Percentiles rank a stretch among this genome's conserved stretches.
Evolutionary conservation across 2,329 filamentous ascomycete species (phyloP).

Genomic region (Colletotrichum musicola): DNA sequence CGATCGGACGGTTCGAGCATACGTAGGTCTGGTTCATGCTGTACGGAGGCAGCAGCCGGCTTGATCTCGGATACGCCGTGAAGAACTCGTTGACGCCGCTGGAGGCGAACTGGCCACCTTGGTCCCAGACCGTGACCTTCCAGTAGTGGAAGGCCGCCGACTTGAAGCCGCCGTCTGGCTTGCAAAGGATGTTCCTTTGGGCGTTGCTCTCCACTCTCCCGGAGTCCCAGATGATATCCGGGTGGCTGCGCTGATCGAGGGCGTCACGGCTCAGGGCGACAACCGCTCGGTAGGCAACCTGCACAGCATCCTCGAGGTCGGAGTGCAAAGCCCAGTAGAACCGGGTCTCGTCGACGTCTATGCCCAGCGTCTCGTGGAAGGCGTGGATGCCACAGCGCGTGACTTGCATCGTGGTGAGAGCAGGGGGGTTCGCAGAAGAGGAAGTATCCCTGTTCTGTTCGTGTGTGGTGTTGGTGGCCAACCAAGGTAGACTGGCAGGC

Average conservation of each 20-base stretch:
- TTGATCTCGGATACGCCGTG: slow-evolving; percentile 52
- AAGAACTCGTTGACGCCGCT: slow-evolving; percentile 52
- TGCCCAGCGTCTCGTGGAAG: slow-evolving; percentile 53
- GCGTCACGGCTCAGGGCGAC: not conserved
- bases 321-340: slow-evolving; percentile 51
- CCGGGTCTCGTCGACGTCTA: slow-evolving; percentile 52
- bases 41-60: slow-evolving; percentile 51
- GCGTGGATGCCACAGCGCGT: slow-evolving; percentile 52
- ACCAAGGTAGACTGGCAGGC: not conserved
- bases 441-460: not conserved
- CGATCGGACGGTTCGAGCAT: not conserved
- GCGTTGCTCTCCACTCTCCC: slow-evolving; percentile 39
- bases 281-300: slow-evolving; percentile 47
- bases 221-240: slow-evolving; percentile 39
- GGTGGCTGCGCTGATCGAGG: not conserved
- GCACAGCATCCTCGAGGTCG: slow-evolving; percentile 45
- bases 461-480: not conserved
- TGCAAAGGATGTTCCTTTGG: slow-evolving; percentile 43
- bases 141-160: slow-evolving; percentile 53
- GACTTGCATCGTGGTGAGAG: slow-evolving; percentile 44
- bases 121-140: slow-evolving; percentile 53
- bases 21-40: slow-evolving; percentile 57
- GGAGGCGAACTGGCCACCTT: slow-evolving; percentile 43
- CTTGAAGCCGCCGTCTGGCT: slow-evolving; percentile 48
- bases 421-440: not conserved